These are phyloP conservation scores for Boletus rufocinnamomeus DNA, from an alignment of 768 basidiomycete genomes.

Conservation along the genomic window DNA sequence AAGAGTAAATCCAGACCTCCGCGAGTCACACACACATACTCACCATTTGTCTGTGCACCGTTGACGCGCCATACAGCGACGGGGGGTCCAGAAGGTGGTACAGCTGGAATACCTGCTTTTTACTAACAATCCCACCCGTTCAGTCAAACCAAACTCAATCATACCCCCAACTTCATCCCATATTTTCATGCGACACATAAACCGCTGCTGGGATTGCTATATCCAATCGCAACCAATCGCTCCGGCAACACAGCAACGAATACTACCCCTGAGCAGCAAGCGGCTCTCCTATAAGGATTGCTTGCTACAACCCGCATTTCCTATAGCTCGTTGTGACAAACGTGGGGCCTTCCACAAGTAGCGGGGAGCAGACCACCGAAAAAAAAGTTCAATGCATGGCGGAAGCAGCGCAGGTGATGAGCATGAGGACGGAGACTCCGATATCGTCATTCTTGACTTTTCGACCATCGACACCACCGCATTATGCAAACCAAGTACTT, in stretches of 20 bases:
- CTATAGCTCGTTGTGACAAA: conserved; percentile 19
- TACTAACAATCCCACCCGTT: conserved; percentile 6
- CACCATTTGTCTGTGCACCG: conserved; percentile 33
- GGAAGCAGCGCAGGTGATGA: conserved; percentile 3
- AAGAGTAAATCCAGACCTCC: conserved; percentile 25
- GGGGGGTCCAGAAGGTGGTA: neutral
- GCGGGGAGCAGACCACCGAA: neutral
- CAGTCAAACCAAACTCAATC: conserved; percentile 8
- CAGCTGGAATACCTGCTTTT: neutral
- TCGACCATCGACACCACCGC: conserved; percentile 66
- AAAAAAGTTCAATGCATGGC: neutral
- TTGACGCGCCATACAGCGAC: conserved; percentile 15
- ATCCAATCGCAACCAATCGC: conserved; percentile 34
- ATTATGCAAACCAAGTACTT: conserved; percentile 40
- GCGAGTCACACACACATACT: conserved; percentile 21
- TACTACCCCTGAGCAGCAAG: conserved; percentile 33
- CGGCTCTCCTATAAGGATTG: conserved; percentile 49
- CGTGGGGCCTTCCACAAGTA: neutral
- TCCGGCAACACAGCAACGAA: conserved; percentile 18
- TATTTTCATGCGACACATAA: neutral
- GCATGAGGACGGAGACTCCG: conserved; percentile 45
- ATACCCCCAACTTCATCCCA: neutral
- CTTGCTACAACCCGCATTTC: conserved; percentile 33
- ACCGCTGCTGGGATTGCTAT: conserved; percentile 33
- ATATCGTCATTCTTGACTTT: conserved; percentile 65